Evolutionary conservation across 164 flowering plant genomes (phyloP).

Genomic region (Chimonanthus praecox): DNA sequence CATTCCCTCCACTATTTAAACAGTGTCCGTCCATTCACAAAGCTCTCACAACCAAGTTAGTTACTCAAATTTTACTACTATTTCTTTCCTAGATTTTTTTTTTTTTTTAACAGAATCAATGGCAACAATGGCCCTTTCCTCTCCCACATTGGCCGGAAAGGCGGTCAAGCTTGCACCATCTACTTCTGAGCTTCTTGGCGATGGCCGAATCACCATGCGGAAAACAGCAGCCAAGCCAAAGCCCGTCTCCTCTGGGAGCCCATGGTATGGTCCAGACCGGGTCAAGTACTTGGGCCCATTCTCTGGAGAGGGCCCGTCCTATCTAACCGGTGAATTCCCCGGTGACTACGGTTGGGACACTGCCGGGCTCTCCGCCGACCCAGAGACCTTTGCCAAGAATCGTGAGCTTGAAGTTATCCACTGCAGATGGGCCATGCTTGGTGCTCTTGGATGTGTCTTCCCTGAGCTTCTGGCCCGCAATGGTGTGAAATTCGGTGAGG

Average conservation of each 20-base stretch:
- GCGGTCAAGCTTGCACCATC: constrained; percentile 9
- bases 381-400: constrained; percentile 10
- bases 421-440: no score
- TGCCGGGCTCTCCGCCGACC: constrained; percentile 12
- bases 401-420: no score
- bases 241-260: constrained; percentile 9
- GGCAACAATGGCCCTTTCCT: not conserved
- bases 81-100: no score
- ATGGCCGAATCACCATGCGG: constrained; percentile 7
- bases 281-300: constrained; percentile 16
- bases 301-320: constrained; percentile 9
- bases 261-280: constrained; percentile 5
- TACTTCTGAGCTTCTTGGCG: not conserved
- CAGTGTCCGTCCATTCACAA: no score
- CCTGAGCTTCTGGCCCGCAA: constrained; percentile 14
- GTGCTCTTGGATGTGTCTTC: no score
- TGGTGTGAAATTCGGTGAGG: constrained; percentile 13
- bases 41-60: no score
- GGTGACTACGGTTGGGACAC: constrained; percentile 22
- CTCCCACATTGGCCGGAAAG: no score
- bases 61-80: no score
- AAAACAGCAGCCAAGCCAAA: constrained; percentile 8
- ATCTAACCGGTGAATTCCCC: not conserved
- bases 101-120: no score
- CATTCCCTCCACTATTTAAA: no score